Conservation (phyloP, 345 rosid species). For the Eucalyptus regnans region DNA sequence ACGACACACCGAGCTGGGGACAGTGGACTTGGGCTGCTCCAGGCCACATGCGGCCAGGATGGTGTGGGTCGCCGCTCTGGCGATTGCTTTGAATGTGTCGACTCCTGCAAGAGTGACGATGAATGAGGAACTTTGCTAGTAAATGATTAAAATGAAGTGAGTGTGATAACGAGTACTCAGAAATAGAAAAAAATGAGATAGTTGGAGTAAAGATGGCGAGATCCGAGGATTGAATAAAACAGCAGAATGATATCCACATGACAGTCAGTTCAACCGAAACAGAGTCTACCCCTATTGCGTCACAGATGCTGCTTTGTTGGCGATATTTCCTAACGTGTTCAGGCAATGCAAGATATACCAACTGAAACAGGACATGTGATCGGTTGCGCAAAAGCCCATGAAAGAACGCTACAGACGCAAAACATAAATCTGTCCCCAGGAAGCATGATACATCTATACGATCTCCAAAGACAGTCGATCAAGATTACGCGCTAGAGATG, state of each 20-base stretch:
- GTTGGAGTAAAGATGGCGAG: not conserved
- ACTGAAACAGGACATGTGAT: not conserved
- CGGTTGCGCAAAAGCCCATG: not conserved
- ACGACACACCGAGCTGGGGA: slow-evolving; percentile 2
- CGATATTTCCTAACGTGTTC: not conserved
- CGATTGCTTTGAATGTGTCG: slow-evolving; percentile 32
- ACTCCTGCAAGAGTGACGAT: slow-evolving; percentile 14
- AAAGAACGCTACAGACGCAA: not conserved
- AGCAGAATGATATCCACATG: not conserved
- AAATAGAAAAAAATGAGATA: not conserved
- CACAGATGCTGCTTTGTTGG: not conserved
- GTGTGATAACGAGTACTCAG: not conserved
- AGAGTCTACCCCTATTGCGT: not conserved
- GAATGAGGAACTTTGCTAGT: not conserved
- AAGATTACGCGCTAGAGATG: not conserved
- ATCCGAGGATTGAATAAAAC: not conserved
- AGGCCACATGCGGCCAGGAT: slow-evolving; percentile 38
- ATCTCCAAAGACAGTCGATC: not conserved
- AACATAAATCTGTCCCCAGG: not conserved
- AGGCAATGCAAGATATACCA: not conserved
- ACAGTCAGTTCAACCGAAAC: not conserved
- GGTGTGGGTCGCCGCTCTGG: slow-evolving; percentile 38
- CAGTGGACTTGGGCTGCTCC: slow-evolving; percentile 12
- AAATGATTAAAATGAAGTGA: not conserved
- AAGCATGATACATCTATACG: not conserved